A percentile compares a stretch with the other conserved stretches of the same genome.
Conservation (phyloP, 257 asterid species). For the Misopates orontium region DNA sequence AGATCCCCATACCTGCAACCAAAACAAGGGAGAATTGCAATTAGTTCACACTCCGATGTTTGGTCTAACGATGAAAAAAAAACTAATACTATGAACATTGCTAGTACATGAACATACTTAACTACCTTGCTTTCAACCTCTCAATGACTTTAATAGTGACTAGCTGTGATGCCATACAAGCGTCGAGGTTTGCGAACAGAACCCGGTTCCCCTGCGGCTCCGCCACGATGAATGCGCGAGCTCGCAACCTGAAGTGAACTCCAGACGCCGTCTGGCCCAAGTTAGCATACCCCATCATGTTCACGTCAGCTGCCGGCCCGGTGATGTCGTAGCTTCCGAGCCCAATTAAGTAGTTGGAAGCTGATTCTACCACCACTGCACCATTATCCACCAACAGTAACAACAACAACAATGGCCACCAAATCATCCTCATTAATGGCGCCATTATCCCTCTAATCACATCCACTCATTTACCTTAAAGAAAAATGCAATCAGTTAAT, state of each 20-base stretch:
- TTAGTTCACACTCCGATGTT: background rate
- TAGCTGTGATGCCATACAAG: constrained; percentile 95
- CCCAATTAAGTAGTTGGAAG: constrained; percentile 75
- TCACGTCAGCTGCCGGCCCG: constrained; percentile 98
- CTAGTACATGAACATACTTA: background rate
- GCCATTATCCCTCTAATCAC: constrained; percentile 41
- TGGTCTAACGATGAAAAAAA: background rate
- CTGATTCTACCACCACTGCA: constrained; percentile 42
- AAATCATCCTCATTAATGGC: constrained; percentile 38
- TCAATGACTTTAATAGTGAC: constrained; percentile 87
- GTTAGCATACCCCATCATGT: constrained; percentile 99
- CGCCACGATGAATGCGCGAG: constrained; percentile 83
- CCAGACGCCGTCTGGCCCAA: constrained; percentile 80
- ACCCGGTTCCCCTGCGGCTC: constrained; percentile 75
- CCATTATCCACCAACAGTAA: constrained; percentile 48
- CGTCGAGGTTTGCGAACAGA: constrained; percentile 88
- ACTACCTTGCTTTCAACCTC: constrained; percentile 85
- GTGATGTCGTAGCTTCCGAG: constrained; percentile 96
- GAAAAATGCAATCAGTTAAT: constrained; percentile 9
- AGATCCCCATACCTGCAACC: constrained; percentile 79
- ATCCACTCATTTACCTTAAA: constrained; percentile 39
- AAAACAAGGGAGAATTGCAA: constrained; percentile 9
- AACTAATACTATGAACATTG: constrained; percentile 18
- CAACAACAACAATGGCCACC: constrained; percentile 46
- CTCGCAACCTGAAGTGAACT: constrained; percentile 89